Base-by-base conservation (phyloP, 805 yeast species). In the Candida yuanshanica region DNA sequence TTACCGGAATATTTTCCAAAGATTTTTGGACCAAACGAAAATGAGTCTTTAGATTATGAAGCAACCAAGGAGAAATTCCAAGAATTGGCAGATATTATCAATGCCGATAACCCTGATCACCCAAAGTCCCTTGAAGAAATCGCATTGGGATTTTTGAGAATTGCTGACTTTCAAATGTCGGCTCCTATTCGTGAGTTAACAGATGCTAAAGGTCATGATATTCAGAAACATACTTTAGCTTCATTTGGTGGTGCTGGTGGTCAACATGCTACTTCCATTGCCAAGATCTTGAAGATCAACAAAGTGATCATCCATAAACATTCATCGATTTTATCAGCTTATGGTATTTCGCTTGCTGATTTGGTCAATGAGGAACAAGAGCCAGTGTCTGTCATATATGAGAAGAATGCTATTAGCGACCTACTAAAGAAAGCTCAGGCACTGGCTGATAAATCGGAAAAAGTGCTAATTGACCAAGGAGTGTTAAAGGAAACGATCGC, bases 201-300 rank as follows among this genome's bases (percentile, higher is more conserved):
- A 1, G 76, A 70, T 46, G 63, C 70, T 14, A 66, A 65, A 49
- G 76, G 76, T 25, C 66, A 59, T 43, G 67, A 62, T 44, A 65
- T 66, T 14, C 48, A 67, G 37, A 65, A 66, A 33, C 75, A 71
- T 48, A 63, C 62, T 21, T 54, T 71, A 41, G 73, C 72, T 5
- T 64, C 72, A 3, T 71, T 71, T 50, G 76, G 76, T 41, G 76
- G 75, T 41, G 72, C 75, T 36, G 76, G 75, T 45, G 73, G 74
- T 23, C 76, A 71, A 51, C 68, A 68, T 49, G 66, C 72, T 24
- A 59, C 61, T n/a, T 60, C 70, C 4, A 59, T 71, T 38, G 73
- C 74, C 7, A 58, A 59, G 46, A 62, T 59, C 12, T 61, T 71
- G 55, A 62, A 64, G 41, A 69, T 71, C 44, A 55, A 56, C 20